A percentile compares a stretch with the other conserved stretches of the same genome.
These are phyloP conservation scores for Fraxinus albicans DNA, from an alignment of 305 asterid genomes.

Conservation along the genomic window DNA sequence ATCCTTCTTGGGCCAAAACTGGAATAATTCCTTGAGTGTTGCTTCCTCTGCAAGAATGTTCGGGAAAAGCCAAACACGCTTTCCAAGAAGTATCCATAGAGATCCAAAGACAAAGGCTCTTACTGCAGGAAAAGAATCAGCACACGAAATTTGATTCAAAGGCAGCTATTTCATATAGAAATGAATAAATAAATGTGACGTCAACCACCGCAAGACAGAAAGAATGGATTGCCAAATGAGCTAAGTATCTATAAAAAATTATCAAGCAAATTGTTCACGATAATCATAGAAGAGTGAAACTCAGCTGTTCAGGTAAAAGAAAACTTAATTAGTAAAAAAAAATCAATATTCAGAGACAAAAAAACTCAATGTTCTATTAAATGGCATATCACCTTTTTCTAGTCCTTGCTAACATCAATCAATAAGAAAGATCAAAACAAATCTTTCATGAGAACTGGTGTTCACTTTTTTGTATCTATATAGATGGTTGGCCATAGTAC, in stretches of 20 bases:
- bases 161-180: conserved; percentile 8
- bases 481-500: not conserved
- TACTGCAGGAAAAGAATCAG: conserved; percentile 50
- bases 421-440: not conserved
- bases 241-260: not conserved
- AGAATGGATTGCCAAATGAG: not conserved
- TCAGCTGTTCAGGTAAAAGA: not conserved
- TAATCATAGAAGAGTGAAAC: not conserved
- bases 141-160: conserved; percentile 8
- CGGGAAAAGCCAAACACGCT: conserved; percentile 96
- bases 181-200: not conserved
- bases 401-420: not conserved
- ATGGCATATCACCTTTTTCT: not conserved
- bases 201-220: not conserved
- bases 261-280: not conserved
- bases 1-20: conserved; percentile 97
- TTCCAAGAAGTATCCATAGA: conserved; percentile 75
- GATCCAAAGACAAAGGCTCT: conserved; percentile 83
- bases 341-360: not conserved
- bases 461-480: not conserved
- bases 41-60: conserved; percentile 99
- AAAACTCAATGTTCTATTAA: not conserved
- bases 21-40: conserved; percentile 90
- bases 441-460: not conserved
- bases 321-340: not conserved